A percentile compares a stretch with the other conserved stretches of the same genome.
Conservation (phyloP, 2,329 filamentous ascomycete genomes). For the Parascedosporium putredinis region DNA sequence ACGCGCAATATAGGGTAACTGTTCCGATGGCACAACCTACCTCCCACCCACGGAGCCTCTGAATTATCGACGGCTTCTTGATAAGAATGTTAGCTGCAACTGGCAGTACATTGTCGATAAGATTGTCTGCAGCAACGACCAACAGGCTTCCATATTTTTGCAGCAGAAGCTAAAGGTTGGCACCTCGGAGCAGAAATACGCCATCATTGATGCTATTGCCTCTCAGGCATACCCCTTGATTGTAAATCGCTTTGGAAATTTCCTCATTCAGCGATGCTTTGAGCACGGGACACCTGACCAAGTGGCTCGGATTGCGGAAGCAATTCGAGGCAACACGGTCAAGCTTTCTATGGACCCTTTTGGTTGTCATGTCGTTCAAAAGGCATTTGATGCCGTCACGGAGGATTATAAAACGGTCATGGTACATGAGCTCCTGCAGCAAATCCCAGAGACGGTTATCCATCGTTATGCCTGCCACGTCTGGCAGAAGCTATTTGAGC, state of each 20-base stretch:
- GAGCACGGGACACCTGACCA: slow-evolving; percentile 95
- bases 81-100: slow-evolving; percentile 94
- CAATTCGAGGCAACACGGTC: slow-evolving; percentile 87
- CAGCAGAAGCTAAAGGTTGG: slow-evolving; percentile 98
- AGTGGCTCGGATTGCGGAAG: slow-evolving; percentile 85
- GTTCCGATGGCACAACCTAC: slow-evolving; percentile 61
- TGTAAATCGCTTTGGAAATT: slow-evolving; percentile 98
- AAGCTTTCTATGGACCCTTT: slow-evolving; percentile 97
- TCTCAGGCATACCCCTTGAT: slow-evolving; percentile 90
- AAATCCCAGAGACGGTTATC: slow-evolving; percentile 95
- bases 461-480: slow-evolving; percentile 98
- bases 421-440: slow-evolving; percentile 92
- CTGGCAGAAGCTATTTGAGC: slow-evolving; percentile 98
- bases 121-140: slow-evolving; percentile 98
- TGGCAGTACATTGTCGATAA: slow-evolving; percentile 99
- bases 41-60: slow-evolving; percentile 80
- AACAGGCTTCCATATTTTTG: slow-evolving; percentile 96
- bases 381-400: slow-evolving; percentile 94
- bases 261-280: slow-evolving; percentile 95
- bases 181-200: slow-evolving; percentile 88
- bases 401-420: slow-evolving; percentile 97
- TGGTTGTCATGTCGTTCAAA: slow-evolving; percentile 95
- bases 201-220: slow-evolving; percentile 94
- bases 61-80: slow-evolving; percentile 90
- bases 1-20: slow-evolving; percentile 26